Conservation (phyloP, 2,329 filamentous ascomycete species). For the Colletotrichum tropicale region DNA sequence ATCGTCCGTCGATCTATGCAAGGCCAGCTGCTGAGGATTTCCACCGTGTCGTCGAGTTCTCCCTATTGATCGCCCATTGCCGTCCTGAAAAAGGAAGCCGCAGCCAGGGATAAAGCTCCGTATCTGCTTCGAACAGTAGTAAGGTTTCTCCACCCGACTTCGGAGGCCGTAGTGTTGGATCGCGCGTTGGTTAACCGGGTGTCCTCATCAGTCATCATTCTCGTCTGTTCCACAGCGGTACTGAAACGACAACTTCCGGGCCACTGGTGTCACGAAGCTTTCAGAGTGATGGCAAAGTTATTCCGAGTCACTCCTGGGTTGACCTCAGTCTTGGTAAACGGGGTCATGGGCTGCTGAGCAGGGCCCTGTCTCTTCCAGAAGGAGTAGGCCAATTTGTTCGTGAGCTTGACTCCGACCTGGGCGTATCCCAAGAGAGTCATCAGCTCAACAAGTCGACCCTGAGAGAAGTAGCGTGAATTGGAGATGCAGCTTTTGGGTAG, state of each 20-base stretch:
- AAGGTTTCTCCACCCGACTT: not conserved
- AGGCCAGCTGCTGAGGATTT: not conserved
- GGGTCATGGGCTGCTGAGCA: conserved; percentile 23
- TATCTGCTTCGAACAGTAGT: not conserved
- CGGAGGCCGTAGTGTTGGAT: not conserved
- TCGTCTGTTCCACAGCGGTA: not conserved
- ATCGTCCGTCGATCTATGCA: conserved; percentile 10
- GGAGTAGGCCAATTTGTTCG: conserved; percentile 85
- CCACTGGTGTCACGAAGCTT: conserved; percentile 31
- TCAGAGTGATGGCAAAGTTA: conserved; percentile 85
- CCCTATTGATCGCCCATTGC: not conserved
- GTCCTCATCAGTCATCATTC: not conserved
- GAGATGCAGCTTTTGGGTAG: conserved; percentile 85
- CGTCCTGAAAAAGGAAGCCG: not conserved
- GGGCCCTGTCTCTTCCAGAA: conserved; percentile 68
- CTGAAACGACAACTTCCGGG: not conserved
- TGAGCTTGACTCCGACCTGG: conserved; percentile 70
- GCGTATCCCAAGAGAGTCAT: conserved; percentile 80
- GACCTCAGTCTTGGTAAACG: conserved; percentile 76
- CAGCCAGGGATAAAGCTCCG: not conserved
- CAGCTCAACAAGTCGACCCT: conserved; percentile 70
- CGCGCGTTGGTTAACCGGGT: not conserved
- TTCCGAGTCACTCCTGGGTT: conserved; percentile 79
- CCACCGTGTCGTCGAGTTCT: not conserved
- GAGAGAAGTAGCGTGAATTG: conserved; percentile 90